Conservation (phyloP, 1,139 yeast species). For the Hemisphaericaspora xylanilytica region DNA sequence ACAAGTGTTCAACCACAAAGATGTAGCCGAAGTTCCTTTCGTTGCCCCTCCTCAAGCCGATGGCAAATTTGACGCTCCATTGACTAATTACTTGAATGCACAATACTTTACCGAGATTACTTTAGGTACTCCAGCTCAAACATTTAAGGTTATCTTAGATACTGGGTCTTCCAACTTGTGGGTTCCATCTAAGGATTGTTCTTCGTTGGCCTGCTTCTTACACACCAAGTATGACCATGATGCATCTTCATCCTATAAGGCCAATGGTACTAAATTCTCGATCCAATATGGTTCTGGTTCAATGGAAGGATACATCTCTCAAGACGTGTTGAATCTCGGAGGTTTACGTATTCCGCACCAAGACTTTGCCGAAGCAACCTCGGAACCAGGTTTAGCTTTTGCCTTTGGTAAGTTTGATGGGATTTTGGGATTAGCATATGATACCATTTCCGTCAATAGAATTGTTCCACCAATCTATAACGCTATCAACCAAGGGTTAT, state of each 20-base stretch:
- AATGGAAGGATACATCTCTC: constrained; percentile 86
- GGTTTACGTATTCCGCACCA: constrained; percentile 82
- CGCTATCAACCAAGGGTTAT: constrained; percentile 75
- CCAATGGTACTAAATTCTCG: constrained; percentile 80
- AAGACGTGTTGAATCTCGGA: constrained; percentile 77
- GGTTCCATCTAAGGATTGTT: constrained; percentile 89
- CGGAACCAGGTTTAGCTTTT: constrained; percentile 95
- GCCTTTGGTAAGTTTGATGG: constrained; percentile 99
- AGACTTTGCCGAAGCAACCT: constrained; percentile 95
- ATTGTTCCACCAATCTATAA: constrained; percentile 93
- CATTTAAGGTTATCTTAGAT: constrained; percentile 86
- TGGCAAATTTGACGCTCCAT: constrained; percentile 62
- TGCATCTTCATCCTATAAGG: constrained; percentile 73
- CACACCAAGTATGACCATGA: constrained; percentile 88
- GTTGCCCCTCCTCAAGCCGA: constrained; percentile 29
- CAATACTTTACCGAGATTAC: constrained; percentile 90
- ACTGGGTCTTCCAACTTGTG: constrained; percentile 96
- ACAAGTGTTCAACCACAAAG: constrained; percentile 14
- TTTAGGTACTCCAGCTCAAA: constrained; percentile 90
- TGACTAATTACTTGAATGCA: constrained; percentile 89
- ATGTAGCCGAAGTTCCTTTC: constrained; percentile 46
- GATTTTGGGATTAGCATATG: constrained; percentile 90
- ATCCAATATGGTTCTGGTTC: constrained; percentile 93
- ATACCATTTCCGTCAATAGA: constrained; percentile 81
- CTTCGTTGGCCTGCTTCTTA: constrained; percentile 91